Percentiles rank a stretch among this genome's conserved stretches.
phyloP scores from a whole-genome alignment of 2,329 filamentous ascomycete genomes.

The Coniosporium tulheliwenetii region DNA sequence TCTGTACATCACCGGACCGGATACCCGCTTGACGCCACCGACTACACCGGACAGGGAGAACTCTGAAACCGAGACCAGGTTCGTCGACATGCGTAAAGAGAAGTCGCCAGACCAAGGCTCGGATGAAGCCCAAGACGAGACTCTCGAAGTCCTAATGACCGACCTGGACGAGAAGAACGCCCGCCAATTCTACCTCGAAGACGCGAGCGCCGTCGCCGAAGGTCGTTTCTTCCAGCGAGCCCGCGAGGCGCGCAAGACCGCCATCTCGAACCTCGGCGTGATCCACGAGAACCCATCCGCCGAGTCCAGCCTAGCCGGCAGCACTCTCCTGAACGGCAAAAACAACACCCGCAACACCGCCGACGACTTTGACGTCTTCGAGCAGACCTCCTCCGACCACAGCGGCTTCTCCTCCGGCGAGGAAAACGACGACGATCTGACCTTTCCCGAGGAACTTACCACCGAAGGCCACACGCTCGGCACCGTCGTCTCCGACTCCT shows the following conservation, averaged over 20 bases:
- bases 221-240: conserved; percentile 57
- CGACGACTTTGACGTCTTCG: conserved; percentile 64
- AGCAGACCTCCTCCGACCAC: conserved; percentile 51
- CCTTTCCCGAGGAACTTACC: conserved; percentile 57
- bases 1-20: conserved; percentile 84
- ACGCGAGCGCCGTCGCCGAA: conserved; percentile 83
- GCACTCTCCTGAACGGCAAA: conserved; percentile 16
- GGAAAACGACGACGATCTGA: conserved; percentile 25
- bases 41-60: conserved; percentile 48
- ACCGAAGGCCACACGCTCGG: conserved; percentile 91
- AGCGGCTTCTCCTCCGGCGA: conserved; percentile 39
- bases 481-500: conserved; percentile 78
- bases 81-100: conserved; percentile 43
- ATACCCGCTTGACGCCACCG: conserved; percentile 65
- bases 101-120: conserved; percentile 13
- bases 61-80: conserved; percentile 41
- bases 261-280: conserved; percentile 42
- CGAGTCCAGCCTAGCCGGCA: conserved; percentile 17
- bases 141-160: conserved; percentile 54
- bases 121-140: conserved; percentile 54
- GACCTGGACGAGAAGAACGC: conserved; percentile 51
- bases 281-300: conserved; percentile 35
- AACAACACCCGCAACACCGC: conserved; percentile 20
- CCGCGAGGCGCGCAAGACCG: conserved; percentile 44
- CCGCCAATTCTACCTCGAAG: conserved; percentile 54